These are phyloP conservation scores for Ostreobium quekettii DNA, from an alignment of 139 green algal genomes.

Conservation along the genomic window DNA sequence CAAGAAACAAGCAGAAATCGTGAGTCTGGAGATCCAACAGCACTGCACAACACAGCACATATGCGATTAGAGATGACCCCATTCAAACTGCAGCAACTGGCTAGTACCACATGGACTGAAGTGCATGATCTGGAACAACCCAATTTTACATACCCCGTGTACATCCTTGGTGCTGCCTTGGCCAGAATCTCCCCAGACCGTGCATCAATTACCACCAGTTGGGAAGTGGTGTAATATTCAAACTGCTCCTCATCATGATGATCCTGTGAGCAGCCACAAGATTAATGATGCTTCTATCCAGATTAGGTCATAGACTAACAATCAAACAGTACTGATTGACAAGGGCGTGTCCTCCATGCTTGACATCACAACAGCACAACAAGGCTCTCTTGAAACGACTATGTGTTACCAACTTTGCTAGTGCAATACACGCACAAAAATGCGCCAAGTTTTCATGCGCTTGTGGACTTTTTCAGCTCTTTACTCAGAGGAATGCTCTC, in stretches of 20 bases:
- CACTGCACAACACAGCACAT: conserved; percentile 19
- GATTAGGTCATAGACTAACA: not conserved
- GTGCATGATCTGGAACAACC: too few species aligned
- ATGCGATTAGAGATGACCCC: too few species aligned
- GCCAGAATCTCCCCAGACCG: conserved; percentile 35
- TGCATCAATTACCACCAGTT: conserved; percentile 60
- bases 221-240: conserved; percentile 71
- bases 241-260: conserved; percentile 80
- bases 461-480: too few species aligned
- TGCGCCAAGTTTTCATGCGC: not conserved
- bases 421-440: not conserved
- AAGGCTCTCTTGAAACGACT: not conserved
- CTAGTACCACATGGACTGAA: too few species aligned
- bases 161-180: conserved; percentile 52
- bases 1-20: conserved; percentile 73
- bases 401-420: not conserved
- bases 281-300: too few species aligned
- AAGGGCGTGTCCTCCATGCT: too few species aligned
- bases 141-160: conserved; percentile 61
- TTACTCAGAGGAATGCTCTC: too few species aligned
- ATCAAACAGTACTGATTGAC: not conserved
- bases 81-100: too few species aligned
- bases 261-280: conserved; percentile 33
- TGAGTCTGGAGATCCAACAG: conserved; percentile 75
- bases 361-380: not conserved